phyloP scores from a whole-genome alignment of 768 basidiomycete species.

The Postia placenta region DNA sequence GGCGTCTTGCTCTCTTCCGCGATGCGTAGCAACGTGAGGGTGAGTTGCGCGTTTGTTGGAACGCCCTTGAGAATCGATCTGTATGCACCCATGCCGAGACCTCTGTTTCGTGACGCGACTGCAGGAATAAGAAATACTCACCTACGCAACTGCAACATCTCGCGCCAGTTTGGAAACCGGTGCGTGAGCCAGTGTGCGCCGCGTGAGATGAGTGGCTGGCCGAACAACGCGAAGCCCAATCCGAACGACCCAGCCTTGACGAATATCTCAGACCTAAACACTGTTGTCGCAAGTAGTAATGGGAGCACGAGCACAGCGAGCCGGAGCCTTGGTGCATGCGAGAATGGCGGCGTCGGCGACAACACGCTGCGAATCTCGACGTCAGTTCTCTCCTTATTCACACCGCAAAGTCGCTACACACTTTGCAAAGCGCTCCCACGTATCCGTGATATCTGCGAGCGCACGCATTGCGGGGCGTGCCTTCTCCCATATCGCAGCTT shows the following conservation, averaged over 20 bases:
- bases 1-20: slow-evolving; percentile 33
- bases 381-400: too few species aligned
- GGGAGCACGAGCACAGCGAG: slow-evolving; percentile 27
- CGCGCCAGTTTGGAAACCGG: slow-evolving; percentile 30
- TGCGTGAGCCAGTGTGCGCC: slow-evolving; percentile 25
- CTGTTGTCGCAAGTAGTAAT: slow-evolving; percentile 22
- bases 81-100: too few species aligned
- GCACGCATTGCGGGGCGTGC: slow-evolving; percentile 29
- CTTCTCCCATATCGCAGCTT: slow-evolving; percentile 27
- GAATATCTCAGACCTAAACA: slow-evolving; percentile 26
- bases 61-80: slow-evolving; percentile 33
- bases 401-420: too few species aligned
- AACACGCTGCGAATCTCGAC: slow-evolving; percentile 25
- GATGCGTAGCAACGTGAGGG: slow-evolving; percentile 34
- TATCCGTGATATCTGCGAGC: slow-evolving; percentile 29
- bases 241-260: slow-evolving; percentile 24
- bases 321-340: slow-evolving; percentile 21
- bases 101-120: too few species aligned
- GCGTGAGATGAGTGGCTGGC: slow-evolving; percentile 30
- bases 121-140: slow-evolving; percentile 14
- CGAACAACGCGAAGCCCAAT: slow-evolving; percentile 34
- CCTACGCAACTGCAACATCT: slow-evolving; percentile 31
- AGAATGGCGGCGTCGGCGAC: slow-evolving; percentile 32
- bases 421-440: slow-evolving; percentile 36
- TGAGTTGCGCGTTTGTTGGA: slow-evolving; percentile 39